Percentiles rank a stretch among this genome's conserved stretches.
Conservation (phyloP, 2,329 filamentous ascomycete genomes). For the Zymoseptoria brevis region DNA sequence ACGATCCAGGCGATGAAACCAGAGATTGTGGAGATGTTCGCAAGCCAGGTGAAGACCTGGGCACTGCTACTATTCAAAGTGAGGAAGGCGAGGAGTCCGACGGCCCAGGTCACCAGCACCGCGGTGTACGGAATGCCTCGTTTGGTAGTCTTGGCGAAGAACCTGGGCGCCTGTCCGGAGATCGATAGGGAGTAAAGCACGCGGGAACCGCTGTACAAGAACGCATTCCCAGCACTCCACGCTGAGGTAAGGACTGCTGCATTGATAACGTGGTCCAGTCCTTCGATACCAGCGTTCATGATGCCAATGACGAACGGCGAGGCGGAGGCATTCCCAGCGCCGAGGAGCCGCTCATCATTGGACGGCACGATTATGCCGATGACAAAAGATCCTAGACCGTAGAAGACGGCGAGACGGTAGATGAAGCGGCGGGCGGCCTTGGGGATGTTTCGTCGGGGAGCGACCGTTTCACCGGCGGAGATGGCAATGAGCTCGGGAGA, state of each 20-base stretch:
- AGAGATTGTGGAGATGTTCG: slow-evolving; percentile 34
- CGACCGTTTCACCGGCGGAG: slow-evolving; percentile 23
- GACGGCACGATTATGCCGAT: slow-evolving; percentile 35
- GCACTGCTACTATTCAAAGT: slow-evolving; percentile 31
- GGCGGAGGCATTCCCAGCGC: slow-evolving; percentile 30
- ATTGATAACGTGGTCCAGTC: slow-evolving; percentile 59
- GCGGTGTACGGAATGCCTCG: slow-evolving; percentile 48
- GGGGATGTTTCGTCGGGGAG: slow-evolving; percentile 22
- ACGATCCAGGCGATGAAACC: slow-evolving; percentile 35
- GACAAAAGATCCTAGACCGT: slow-evolving; percentile 33
- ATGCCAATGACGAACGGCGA: slow-evolving; percentile 55
- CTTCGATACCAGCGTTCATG: slow-evolving; percentile 52
- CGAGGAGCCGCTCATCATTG: slow-evolving; percentile 30
- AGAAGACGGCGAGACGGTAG: slow-evolving; percentile 39
- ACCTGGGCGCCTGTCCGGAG: slow-evolving; percentile 54
- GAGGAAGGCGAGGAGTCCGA: slow-evolving; percentile 32
- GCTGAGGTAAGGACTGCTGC: slow-evolving; percentile 61
- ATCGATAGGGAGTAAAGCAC: slow-evolving; percentile 49
- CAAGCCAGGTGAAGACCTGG: slow-evolving; percentile 34
- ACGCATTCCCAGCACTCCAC: slow-evolving; percentile 49
- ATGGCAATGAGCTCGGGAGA: slow-evolving; percentile 43
- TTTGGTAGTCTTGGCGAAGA: slow-evolving; percentile 38
- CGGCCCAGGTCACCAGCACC: slow-evolving; percentile 35
- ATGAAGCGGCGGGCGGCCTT: slow-evolving; percentile 37
- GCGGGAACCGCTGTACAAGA: slow-evolving; percentile 46